Evolutionary conservation across 768 basidiomycete genomes (phyloP), one percentile per base, ranked within the genome.

Genomic region (Leccinum imitatum): DNA sequence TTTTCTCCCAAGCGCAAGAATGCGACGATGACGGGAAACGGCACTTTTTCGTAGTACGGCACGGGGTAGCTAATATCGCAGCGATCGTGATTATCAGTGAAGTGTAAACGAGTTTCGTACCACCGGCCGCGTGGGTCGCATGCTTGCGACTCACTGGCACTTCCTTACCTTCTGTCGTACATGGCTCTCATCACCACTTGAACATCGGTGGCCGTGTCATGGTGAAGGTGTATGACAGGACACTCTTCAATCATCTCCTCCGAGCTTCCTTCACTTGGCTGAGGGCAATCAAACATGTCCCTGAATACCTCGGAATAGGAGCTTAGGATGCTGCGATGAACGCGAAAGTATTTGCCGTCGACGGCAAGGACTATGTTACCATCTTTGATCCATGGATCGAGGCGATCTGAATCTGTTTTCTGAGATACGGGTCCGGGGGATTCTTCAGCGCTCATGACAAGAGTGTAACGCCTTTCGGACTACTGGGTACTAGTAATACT

Each of bases 1-100:
- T 71, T 71, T 47, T 69, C 59, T 3, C 70, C 70, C 19, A 69
- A 11, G 21, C 52, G 67, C 31, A 70, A 48, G 48, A 67, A 70
- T 4, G 58, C 63, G 0, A 53, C 17, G 2, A 56, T 39, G 30
- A 62, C 7, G 9, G 51, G 19, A 39, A 70, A 13, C 0, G 63
- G 62, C 9, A 33, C 41, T 31, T 33, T 62, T 15, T 57, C 35
- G 14, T 60, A 33, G 54, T 57, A 58, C 5, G 61, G 54, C 11
- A 17, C 2, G 3, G 64, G 59, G 37, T 66, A 69, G 19, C 67
- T 69, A 30, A 30, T 30, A 25, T 50, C 6, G 4, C 2, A 13
- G 8, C 9, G 33, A 15, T 53, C 33, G 15, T 37, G 27, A 7
- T 46, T 23, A 14, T 61, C 23, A 62, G 48, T 10, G n/a, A 54